Base-by-base conservation (phyloP, 2,329 filamentous ascomycete species). In the Botrytis tulipae region DNA sequence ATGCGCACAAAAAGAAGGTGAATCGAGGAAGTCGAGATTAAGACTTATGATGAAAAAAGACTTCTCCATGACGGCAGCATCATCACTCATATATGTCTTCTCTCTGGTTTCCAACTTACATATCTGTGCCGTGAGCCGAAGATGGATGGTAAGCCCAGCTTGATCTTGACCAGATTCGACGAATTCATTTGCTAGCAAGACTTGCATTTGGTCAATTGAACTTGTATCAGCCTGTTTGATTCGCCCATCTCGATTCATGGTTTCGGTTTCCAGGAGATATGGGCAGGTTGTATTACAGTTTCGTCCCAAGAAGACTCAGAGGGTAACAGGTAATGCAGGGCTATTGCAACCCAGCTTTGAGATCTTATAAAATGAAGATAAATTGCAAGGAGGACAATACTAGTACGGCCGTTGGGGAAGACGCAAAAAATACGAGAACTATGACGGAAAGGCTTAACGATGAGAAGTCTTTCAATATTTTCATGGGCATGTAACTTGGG, bases 61-160 rank as follows among this genome's bases (percentile, higher is more conserved):
- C 42, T 32, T 70, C 35, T 73, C 32, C 8, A 44, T 22, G 32
- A 35, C 12, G 42, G 71, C 29, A 62, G 4, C 29, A n/a, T 46
- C 22, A 60, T 29, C 57, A 46, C 40, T 59, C 54, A 72, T 72
- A 72, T 72, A 72, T 59, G 40, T 48, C 29, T 59, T 72, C 40
- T 14, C 6, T 32, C 9, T 29, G 20, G 14, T n/a, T 32, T 2
- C 3, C 32, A 68, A 37, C 32, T 20, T 7, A 1, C 35, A 40
- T 40, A 8, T 37, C 37, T 68, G 48, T 72, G 51, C 40, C 70
- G 70, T 57, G 70, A n/a, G 65, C 44, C 44, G 46, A 67, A 10
- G 40, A 72, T 59, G 37, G 20, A 54, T 48, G 42, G 59, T 44
- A 68, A 35, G 62, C 29, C 6, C 40, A 42, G 14, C 20, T 67